Evolutionary conservation across 805 yeast species (phyloP).

Genomic region (Kazachstania taianensis): DNA sequence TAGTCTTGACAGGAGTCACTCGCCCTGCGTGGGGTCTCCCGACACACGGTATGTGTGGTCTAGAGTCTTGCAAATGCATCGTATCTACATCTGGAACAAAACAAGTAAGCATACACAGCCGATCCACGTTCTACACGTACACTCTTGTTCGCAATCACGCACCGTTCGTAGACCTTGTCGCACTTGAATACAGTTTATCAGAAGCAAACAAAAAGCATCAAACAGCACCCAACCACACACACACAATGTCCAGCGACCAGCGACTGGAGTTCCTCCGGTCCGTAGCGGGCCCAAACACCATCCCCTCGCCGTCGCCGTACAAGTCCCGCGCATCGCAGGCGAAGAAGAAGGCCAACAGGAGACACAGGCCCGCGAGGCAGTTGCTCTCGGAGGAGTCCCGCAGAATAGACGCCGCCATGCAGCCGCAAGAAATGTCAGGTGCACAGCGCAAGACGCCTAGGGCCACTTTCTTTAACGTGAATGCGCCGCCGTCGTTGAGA

Average conservation of each 20-base stretch:
- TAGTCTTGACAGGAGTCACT: no score
- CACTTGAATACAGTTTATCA: no score
- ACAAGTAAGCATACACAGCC: no score
- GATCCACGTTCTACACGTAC: no score
- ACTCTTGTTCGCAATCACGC: no score
- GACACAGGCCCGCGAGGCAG: slow-evolving; percentile 69
- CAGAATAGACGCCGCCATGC: slow-evolving; percentile 34
- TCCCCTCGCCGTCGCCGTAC: slow-evolving; percentile 37
- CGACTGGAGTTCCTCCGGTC: slow-evolving; percentile 22
- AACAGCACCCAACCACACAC: neutral
- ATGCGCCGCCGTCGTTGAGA: slow-evolving; percentile 78
- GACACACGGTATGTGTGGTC: no score
- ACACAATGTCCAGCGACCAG: slow-evolving; percentile 9
- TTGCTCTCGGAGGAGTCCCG: slow-evolving; percentile 69
- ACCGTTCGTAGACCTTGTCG: no score
- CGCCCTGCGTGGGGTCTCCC: no score
- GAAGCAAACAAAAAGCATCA: no score
- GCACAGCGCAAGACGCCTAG: slow-evolving; percentile 31
- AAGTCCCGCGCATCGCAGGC: slow-evolving; percentile 42
- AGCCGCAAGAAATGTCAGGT: neutral
- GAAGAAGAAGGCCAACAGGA: slow-evolving; percentile 35
- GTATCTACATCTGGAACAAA: no score
- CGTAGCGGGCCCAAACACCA: slow-evolving; percentile 16
- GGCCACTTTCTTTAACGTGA: slow-evolving; percentile 59
- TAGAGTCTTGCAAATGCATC: no score